Conservation (phyloP, 2,329 filamentous ascomycete species). For the Pseudocercospora musae region DNA sequence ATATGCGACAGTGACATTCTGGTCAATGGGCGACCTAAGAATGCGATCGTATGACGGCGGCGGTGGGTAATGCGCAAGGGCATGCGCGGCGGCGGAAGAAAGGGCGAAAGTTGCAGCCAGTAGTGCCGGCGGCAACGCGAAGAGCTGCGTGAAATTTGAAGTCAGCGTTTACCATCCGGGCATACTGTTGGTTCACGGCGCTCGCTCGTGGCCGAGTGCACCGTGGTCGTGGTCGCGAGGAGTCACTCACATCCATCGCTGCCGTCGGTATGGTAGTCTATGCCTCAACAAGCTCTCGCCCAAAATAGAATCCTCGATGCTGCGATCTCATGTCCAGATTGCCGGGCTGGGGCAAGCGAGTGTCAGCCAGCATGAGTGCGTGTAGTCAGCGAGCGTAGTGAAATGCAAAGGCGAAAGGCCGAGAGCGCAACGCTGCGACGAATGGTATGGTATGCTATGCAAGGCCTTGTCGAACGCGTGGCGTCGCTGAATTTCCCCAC, state of each 20-base stretch:
- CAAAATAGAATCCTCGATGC: not conserved
- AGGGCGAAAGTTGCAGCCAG: conserved; percentile 21
- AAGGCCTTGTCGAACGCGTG: too few species aligned
- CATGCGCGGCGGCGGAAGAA: conserved; percentile 17
- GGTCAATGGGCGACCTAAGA: conserved; percentile 60
- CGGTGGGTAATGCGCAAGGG: conserved; percentile 43
- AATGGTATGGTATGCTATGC: too few species aligned
- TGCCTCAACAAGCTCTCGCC: not conserved
- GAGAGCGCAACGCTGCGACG: not conserved
- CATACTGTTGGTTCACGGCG: not conserved
- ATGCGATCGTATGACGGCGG: conserved; percentile 47
- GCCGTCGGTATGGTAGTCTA: not conserved
- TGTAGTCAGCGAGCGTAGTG: not conserved
- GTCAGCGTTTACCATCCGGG: not conserved
- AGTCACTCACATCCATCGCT: not conserved
- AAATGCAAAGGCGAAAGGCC: not conserved
- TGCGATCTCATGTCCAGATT: conserved; percentile 3
- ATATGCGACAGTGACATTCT: conserved; percentile 65
- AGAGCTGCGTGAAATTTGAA: conserved; percentile 13
- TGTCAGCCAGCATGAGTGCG: not conserved
- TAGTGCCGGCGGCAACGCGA: conserved; percentile 28
- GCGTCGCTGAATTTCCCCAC: not conserved
- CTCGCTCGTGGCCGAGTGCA: not conserved
- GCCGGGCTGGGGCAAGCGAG: not conserved
- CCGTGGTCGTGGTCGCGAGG: not conserved